Base-by-base conservation (phyloP, 176 grass and related monocot genomes). In the Carex pumila region DNA sequence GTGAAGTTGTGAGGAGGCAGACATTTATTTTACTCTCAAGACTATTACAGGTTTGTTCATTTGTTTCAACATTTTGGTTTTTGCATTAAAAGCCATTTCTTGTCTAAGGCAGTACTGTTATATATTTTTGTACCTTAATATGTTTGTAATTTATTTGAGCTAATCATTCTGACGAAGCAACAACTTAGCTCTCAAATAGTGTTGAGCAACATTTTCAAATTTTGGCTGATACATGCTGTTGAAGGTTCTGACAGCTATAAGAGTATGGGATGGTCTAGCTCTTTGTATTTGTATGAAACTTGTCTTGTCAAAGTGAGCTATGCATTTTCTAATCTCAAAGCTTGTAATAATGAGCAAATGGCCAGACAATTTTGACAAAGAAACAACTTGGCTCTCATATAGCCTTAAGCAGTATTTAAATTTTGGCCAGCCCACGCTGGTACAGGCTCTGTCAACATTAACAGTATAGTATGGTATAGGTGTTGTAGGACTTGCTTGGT, bases 1-100 rank as follows among this genome's bases (percentile, higher is more conserved):
- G 87, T 79, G 95, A 98, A 91, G 91, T 98, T 82, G 95, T 98
- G 81, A 85, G 95, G 83, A 93, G 95, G 62, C 95, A 98, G 81
- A 98, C 95, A 62, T 98, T 98, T 87, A 87, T 98, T 79, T 86
- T 98, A 84, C 95, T 94, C 52, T 88, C 95, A 22, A 92, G 88
- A 90, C 85, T 98, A 68, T 55, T 98, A 31, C 95, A 98, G 92
- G 95, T 94, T 80, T 37, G 80, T 64, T 81, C 85, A 63, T 60
- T 80, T 76, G 45, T 71, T 85, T 17, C 53, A 89, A 72, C 41
- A 76, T 76, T 76, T 31, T 21, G 45, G 30, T 76, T 13, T 55
- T 71, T 71, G 72, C 72, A 76, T 55, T 7, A 55, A 49, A 76
- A 21, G 47, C 17, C 3, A 22, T 63, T 43, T 71, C 64, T 65